Percentiles rank a stretch among this genome's conserved stretches.
These are phyloP conservation scores for Syncephalastrum racemosum DNA, from an alignment of 371 early-diverging fungal genomes.

Conservation along the genomic window DNA sequence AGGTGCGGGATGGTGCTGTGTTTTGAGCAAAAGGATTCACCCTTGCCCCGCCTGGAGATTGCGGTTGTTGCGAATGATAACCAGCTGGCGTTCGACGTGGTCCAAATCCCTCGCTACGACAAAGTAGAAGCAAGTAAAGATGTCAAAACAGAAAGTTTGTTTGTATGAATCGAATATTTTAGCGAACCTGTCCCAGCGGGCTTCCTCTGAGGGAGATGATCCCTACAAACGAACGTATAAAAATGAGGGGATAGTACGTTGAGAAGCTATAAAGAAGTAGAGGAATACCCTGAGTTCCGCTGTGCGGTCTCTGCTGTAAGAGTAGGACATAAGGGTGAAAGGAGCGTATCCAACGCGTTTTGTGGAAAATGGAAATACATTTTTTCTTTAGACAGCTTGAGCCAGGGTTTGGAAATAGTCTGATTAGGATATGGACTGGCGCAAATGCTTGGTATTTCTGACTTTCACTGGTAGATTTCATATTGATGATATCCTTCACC, in stretches of 20 bases:
- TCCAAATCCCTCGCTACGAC: conserved; percentile 22
- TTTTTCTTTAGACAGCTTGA: too few relatives aligned
- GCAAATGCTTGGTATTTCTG: too few relatives aligned
- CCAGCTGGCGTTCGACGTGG: conserved; percentile 16
- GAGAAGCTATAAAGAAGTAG: neutral
- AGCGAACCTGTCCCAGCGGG: conserved; percentile 1
- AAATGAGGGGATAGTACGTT: neutral
- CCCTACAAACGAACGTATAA: neutral
- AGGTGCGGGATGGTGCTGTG: too few relatives aligned
- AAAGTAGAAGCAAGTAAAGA: neutral
- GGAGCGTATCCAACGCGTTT: too few relatives aligned
- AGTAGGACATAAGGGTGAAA: conserved; percentile 5
- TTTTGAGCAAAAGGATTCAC: neutral
- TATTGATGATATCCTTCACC: too few relatives aligned
- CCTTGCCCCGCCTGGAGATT: neutral
- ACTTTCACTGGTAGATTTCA: too few relatives aligned
- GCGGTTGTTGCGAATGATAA: neutral
- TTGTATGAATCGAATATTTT: neutral
- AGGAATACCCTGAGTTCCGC: conserved; percentile 13
- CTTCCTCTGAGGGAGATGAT: conserved; percentile 1
- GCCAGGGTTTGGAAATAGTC: too few relatives aligned
- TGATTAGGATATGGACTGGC: too few relatives aligned
- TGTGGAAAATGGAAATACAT: too few relatives aligned
- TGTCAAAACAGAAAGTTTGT: too few relatives aligned
- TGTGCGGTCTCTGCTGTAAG: conserved; percentile 18